Evolutionary conservation across 257 asterid genomes (phyloP), one percentile per base, ranked within the genome.

Genomic region (Voacanga thouarsii): DNA sequence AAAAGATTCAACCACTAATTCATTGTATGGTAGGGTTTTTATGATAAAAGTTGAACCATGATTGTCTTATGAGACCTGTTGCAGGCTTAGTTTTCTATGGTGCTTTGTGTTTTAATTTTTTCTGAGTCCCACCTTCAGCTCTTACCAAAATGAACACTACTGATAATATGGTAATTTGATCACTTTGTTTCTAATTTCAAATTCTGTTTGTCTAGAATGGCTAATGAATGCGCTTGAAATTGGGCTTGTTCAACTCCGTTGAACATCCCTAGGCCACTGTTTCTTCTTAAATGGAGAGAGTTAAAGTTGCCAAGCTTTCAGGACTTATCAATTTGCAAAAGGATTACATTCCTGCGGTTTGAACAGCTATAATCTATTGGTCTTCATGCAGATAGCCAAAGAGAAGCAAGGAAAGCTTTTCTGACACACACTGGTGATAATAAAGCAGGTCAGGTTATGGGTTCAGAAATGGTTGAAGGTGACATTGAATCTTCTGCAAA

Each of bases 401-500:
- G 96, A 83, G 91, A 93, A 86, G 97, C 96, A 64, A 86, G 96
- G 80, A 95, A 90, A 88, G 91, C 94, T 80, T 90, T 94, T 82
- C 84, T 95, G 75, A 94, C 92, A 51, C 83, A 89, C 75, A 89
- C 97, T 12, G 83, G 83, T 23, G 85, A 82, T 55, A 77, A 87
- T 64, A 80, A 75, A 74, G 80, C 81, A 63, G 81, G 78, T 44
- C 79, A 80, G 70, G 75, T 33, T 82, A 80, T 82, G 53, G 71
- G 50, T 74, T 64, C 85, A 60, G 84, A 84, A 75, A 78, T 78
- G 68, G 87, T 83, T 77, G 95, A 91, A 85, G 84, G 85, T 79
- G 92, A 79, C 63, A 33, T 79, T 80, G 84, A 80, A 68, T 74
- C 61, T 76, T 75, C 45, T 63, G 51, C 47, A 47, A 87, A 87